Base-by-base conservation (phyloP, 2,329 filamentous ascomycete species). In the Hirsutella thompsonii region DNA sequence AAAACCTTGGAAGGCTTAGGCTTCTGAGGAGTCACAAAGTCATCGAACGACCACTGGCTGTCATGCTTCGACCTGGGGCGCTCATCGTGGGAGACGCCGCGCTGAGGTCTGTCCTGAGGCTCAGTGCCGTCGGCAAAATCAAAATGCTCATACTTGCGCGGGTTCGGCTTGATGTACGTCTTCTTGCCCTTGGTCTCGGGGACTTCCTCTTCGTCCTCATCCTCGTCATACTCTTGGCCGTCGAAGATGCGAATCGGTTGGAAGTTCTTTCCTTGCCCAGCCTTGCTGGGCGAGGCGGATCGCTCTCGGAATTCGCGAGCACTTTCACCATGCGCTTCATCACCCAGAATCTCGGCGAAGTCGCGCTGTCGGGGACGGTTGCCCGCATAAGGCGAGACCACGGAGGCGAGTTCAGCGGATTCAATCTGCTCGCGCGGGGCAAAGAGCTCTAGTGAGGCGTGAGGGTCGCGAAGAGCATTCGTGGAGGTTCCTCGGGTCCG, bases 21-120 rank as follows among this genome's bases (percentile, higher is more conserved):
- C 69, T 94, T 94, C 48, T 81, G 74, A 0, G 90, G 90, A 0
- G 89, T 94, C 14, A 68, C 67, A 52, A 94, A 94, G 62, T 94
- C 88, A 46, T 86, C 77, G 60, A 96, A 96, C 38, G 79, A 78
- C 88, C 90, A 95, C 46, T 85, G 81, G 47, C 79, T 79, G 44
- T 71, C 67, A 56, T 86, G 80, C 64, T 83, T 85, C 41, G 70
- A 68, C 54, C 70, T 72, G 46, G 63, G 59, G 20, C 57, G 57
- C 40, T 70, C 59, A 18, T 69, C 58, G 19, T 62, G 55, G 3
- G 61, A 49, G 8, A 61, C 50, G 39, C 58, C 63, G n/a, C 64
- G 55, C 47, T 65, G 54, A 13, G 68, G 63, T 16, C 60, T 60
- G 39, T 74, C 68, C 45, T 65, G 60, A 14, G 66, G 63, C 42